Evolutionary conservation across 768 basidiomycete genomes (phyloP).

Genomic region (Serendipita vermifera): DNA sequence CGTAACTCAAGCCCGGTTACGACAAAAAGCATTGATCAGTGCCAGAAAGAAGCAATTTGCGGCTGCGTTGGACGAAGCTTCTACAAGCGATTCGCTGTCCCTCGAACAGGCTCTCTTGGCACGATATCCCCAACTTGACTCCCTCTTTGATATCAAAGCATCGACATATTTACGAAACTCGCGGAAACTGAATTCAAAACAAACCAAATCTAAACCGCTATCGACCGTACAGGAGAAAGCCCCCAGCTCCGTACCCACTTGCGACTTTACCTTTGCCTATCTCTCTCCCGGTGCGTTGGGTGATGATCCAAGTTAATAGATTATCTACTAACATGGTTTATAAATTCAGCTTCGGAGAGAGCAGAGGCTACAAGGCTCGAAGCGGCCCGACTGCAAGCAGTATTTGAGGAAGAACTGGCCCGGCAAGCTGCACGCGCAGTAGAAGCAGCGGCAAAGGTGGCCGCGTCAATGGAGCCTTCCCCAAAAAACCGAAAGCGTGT

Average conservation of each 20-base stretch:
- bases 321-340: no score
- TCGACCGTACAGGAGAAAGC: not conserved
- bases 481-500: constrained; percentile 18
- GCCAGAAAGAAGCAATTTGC: constrained; percentile 57
- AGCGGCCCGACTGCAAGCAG: constrained; percentile 47
- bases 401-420: constrained; percentile 62
- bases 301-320: constrained; percentile 19
- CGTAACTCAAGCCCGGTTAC: constrained; percentile 42
- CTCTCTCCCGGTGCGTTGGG: constrained; percentile 33
- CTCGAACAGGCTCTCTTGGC: constrained; percentile 65
- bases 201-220: not conserved
- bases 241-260: constrained; percentile 10
- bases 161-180: not conserved
- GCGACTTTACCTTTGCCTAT: constrained; percentile 49
- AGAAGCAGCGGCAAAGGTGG: constrained; percentile 27
- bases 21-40: constrained; percentile 63
- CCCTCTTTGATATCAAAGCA: not conserved
- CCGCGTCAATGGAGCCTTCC: constrained; percentile 30
- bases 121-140: constrained; percentile 18
- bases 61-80: constrained; percentile 52
- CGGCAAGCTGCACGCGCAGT: constrained; percentile 49
- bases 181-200: not conserved
- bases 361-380: constrained; percentile 56
- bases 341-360: constrained; percentile 52
- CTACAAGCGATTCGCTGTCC: constrained; percentile 55